Evolutionary conservation across 1,284 basidiomycete species (phyloP), one percentile per base, ranked within the genome.

Genomic region (Entoloma clypeatum): DNA sequence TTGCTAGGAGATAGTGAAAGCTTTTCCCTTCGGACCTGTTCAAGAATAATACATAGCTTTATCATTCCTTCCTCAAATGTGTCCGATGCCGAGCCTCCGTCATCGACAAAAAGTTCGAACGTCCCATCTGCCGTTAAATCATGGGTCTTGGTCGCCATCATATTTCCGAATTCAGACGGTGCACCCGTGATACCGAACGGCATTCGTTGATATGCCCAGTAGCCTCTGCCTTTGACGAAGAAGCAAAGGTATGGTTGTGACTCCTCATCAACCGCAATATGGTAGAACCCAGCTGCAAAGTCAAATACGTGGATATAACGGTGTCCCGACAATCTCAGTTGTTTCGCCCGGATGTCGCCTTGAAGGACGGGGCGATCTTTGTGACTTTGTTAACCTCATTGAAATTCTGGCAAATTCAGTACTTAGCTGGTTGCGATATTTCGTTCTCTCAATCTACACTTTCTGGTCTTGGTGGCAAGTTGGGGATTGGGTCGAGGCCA

Each of bases 401-500:
- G 35, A 60, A 68, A 27, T 59, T 57, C 37, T 66, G 63, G 38
- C 62, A 65, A 1, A 68, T 43, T 0, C 62, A 33, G 59, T 61
- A 69, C 22, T 61, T 63, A 9, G 21, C 14, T 9, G 19, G 5
- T 18, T 39, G 27, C 6, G 24, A 3, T 16, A 3, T 7, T 18
- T 36, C 39, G 45, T 36, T n/a, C 34, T 43, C 5, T 27, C 36
- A 3, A 7, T 19, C 10, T n/a, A 14, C 13, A 30, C 25, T 40
- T 41, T 49, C 36, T n/a, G 45, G 39, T 16, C 32, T n/a, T 17
- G 45, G 44, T 21, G 53, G 52, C 7, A 55, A 42, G n/a, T 36
- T 36, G 44, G 45, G 31, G 13, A 24, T 14, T 2, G 46, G 44
- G 17, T 30, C 23, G 21, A 58, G 34, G 2, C 59, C 58, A 5